Evolutionary conservation across 208 protist genomes (phyloP), one percentile per base, ranked within the genome.

Genomic region (Leishmania guyanensis): DNA sequence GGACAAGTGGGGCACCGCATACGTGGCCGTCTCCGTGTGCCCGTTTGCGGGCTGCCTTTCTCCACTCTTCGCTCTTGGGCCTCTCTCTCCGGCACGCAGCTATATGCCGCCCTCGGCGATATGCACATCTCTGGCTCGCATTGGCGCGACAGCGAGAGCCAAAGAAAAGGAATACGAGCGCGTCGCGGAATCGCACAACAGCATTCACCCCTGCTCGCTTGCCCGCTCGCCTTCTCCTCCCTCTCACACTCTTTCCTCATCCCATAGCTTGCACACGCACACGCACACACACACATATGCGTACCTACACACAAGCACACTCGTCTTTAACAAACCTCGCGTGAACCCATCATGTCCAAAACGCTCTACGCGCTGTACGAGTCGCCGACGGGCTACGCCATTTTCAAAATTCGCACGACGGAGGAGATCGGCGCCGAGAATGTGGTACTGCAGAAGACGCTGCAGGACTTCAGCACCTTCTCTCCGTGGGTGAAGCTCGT

Each of bases 341-440:
- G 66, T 17, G 29, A 22, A 39, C n/a, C 66, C 0, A 76, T 60
- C 81, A 97, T 97, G 94, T 96, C 94, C 75, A 98, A 97, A 91
- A 91, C 88, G 26, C 89, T 94, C 39, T 98, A 93, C 86, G 83
- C 99, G 29, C 88, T 99, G 56, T 99, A 98, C 85, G 99, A 99
- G 92, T 95, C 93, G 29, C 97, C 99, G 10, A 98, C 97, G 50
- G 99, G 99, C 68, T 99, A 99, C 89, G 97, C 94, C 51, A 84
- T 99, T 39, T 99, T 99, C 85, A 97, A 99, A 86, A 85, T 95
- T 16, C 90, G 93, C 51, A 95, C 96, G 54, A 94, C 83, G n/a
- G 98, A 99, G 80, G 95, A 99, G 84, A 98, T 99, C 77, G 98
- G 93, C 50, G 89, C 91, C 36, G 86, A 81, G n/a, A 88, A 95